phyloP scores from a whole-genome alignment of 108 stramenopile genomes.

The Nitzschia inconspicua region DNA sequence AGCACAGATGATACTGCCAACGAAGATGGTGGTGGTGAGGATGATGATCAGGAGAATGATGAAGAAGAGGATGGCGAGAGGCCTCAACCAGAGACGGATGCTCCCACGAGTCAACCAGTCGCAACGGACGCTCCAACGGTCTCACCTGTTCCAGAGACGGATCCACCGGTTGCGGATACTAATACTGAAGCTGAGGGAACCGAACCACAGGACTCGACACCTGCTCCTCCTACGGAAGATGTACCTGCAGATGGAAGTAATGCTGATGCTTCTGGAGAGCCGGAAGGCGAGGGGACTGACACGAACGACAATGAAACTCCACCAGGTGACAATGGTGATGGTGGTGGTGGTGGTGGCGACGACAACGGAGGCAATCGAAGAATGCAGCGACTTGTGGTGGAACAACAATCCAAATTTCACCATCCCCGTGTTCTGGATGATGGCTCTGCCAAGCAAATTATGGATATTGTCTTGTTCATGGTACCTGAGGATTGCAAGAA shows the following conservation, averaged over 20 bases:
- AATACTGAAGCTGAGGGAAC: neutral
- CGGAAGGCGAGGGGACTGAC: neutral
- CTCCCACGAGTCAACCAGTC: neutral
- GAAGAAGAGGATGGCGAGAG: neutral
- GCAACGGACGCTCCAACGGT: neutral
- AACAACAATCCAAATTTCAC: neutral
- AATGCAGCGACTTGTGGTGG: neutral
- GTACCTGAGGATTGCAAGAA: slow-evolving; percentile 45
- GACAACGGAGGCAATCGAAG: neutral
- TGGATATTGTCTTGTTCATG: slow-evolving; percentile 29
- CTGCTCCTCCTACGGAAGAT: slow-evolving; percentile 5
- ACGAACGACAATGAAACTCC: neutral
- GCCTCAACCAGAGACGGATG: neutral
- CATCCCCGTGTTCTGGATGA: neutral
- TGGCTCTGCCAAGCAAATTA: slow-evolving; percentile 1
- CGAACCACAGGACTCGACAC: neutral
- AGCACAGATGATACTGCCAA: neutral
- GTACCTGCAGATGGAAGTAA: neutral
- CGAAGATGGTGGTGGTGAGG: slow-evolving; percentile 7
- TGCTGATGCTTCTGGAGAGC: neutral
- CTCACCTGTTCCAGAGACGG: neutral
- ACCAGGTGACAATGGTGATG: neutral
- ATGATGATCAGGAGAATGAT: neutral
- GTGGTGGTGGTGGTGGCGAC: neutral
- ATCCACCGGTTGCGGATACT: neutral